Conservation (phyloP, 2,329 filamentous ascomycete genomes). For the Ophiostoma tasmaniense region DNA sequence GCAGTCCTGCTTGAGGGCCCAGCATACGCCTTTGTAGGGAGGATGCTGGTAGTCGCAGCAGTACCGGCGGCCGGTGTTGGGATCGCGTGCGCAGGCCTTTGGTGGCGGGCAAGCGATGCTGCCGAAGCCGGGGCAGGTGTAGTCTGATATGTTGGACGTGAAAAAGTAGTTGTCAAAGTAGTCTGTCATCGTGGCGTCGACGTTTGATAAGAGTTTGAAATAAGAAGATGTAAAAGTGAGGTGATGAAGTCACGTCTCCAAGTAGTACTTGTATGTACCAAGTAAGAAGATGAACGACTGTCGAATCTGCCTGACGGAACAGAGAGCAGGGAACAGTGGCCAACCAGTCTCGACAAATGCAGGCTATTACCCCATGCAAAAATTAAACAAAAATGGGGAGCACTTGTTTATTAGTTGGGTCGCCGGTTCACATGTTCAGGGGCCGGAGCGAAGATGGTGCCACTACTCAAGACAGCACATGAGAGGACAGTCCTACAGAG, state of each 20-base stretch:
- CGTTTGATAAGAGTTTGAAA: neutral
- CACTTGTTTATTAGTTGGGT: too few species aligned
- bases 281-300: neutral
- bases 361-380: neutral
- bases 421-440: neutral
- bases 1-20: constrained; percentile 16
- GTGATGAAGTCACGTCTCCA: neutral
- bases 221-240: neutral
- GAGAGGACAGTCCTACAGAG: neutral
- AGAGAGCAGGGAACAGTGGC: too few species aligned
- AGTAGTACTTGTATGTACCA: too few species aligned
- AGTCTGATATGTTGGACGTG: constrained; percentile 17
- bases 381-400: neutral
- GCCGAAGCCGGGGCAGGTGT: constrained; percentile 18
- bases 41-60: constrained; percentile 17
- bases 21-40: constrained; percentile 16
- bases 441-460: neutral
- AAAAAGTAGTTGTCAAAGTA: constrained; percentile 21
- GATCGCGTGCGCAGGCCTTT: constrained; percentile 21
- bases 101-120: constrained; percentile 16
- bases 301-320: neutral
- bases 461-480: neutral
- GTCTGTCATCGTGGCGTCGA: constrained; percentile 12
- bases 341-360: neutral
- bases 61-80: constrained; percentile 19